These are phyloP conservation scores for Geum urbanum DNA, from an alignment of 306 rosid genomes.

Conservation along the genomic window DNA sequence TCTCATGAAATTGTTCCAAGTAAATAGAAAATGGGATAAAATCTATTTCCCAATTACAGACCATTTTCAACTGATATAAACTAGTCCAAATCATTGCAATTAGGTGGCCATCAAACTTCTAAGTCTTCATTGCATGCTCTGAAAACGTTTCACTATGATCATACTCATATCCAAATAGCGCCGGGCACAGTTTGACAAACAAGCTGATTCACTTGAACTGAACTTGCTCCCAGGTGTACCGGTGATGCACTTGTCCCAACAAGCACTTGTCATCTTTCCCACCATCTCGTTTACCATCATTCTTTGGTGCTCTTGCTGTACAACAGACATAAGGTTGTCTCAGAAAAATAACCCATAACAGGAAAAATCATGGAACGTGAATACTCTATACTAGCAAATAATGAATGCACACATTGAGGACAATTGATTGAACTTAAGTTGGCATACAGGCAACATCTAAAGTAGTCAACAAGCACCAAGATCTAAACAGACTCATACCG, in stretches of 20 bases:
- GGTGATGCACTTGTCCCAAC: conserved; percentile 93
- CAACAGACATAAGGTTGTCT: neutral
- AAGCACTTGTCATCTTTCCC: conserved; percentile 69
- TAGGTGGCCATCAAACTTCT: conserved; percentile 10
- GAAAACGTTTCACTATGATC: conserved; percentile 65
- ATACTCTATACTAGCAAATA: neutral
- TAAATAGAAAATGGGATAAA: neutral
- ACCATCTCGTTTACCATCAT: conserved; percentile 79
- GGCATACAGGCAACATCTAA: neutral
- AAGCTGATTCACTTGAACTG: conserved; percentile 68
- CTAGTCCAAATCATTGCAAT: conserved; percentile 6
- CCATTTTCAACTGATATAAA: conserved; percentile 22
- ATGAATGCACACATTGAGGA: neutral
- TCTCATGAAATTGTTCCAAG: conserved; percentile 2
- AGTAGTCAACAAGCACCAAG: neutral
- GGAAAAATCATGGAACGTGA: neutral
- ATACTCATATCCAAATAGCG: conserved; percentile 72
- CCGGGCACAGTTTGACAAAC: conserved; percentile 77
- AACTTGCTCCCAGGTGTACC: conserved; percentile 80
- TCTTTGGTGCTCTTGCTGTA: conserved; percentile 82
- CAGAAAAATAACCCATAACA: neutral
- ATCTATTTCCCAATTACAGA: conserved; percentile 14
- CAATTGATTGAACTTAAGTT: neutral
- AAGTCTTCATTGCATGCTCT: conserved; percentile 56
- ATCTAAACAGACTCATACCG: neutral